Conservation (phyloP, 2,329 filamentous ascomycete species). For the Cephalotrichum gorgonifer region DNA sequence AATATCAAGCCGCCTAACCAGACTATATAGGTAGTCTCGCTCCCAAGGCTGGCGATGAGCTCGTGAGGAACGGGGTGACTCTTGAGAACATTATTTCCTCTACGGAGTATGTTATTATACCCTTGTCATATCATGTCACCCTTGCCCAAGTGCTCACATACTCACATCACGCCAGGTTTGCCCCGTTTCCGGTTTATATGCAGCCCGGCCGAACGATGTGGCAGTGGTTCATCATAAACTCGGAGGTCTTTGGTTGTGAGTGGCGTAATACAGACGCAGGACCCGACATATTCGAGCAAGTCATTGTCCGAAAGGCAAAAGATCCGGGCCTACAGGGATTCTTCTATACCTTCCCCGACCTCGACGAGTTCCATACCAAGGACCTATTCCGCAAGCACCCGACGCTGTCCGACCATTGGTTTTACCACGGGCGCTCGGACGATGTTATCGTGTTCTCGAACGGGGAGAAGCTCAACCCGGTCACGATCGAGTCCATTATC, state of each 20-base stretch:
- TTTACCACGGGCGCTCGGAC: conserved; percentile 17
- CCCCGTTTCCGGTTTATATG: conserved; percentile 21
- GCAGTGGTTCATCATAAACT: conserved; percentile 32
- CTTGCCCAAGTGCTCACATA: neutral
- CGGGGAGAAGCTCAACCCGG: conserved; percentile 37
- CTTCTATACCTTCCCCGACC: conserved; percentile 25
- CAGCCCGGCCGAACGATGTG: conserved; percentile 23
- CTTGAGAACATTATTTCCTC: conserved; percentile 27
- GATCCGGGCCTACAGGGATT: conserved; percentile 21
- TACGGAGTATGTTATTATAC: conserved; percentile 26
- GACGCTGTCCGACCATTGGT: conserved; percentile 21
- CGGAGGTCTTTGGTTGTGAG: conserved; percentile 27
- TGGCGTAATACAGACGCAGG: conserved; percentile 19
- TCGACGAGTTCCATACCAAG: conserved; percentile 23
- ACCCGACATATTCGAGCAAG: conserved; percentile 19
- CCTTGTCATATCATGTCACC: neutral
- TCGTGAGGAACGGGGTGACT: conserved; percentile 22
- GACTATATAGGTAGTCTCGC: conserved; percentile 22
- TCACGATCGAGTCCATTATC: conserved; percentile 30
- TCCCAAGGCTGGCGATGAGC: conserved; percentile 23
- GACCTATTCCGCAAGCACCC: conserved; percentile 27
- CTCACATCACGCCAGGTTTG: conserved; percentile 15
- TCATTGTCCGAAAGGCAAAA: conserved; percentile 17
- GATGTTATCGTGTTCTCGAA: conserved; percentile 39
- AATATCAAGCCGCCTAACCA: neutral